phyloP scores from a whole-genome alignment of 192 early-diverging fungal species.

The Linnemannia zychae region DNA sequence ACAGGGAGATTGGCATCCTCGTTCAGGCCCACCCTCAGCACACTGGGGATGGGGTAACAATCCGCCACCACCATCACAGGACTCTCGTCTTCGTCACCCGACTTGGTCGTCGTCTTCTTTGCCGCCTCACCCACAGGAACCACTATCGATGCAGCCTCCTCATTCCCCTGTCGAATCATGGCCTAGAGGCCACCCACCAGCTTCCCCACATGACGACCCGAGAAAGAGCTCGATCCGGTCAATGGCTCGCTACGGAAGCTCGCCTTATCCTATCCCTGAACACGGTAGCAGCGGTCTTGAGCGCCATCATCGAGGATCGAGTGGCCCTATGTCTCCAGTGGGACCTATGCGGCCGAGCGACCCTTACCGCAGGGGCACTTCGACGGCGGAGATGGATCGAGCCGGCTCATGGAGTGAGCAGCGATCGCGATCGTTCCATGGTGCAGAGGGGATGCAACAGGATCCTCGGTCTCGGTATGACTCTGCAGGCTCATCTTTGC shows the following conservation, averaged over 20 bases:
- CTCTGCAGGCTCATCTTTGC: not conserved
- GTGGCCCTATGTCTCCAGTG: not conserved
- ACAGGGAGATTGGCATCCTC: constrained; percentile 21
- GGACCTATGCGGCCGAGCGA: not conserved
- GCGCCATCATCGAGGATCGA: constrained; percentile 8
- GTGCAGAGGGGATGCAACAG: constrained; percentile 4
- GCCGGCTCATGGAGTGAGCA: constrained; percentile 18
- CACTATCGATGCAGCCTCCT: constrained; percentile 16
- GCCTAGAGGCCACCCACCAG: constrained; percentile 8
- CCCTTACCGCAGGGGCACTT: not conserved
- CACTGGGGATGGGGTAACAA: constrained; percentile 29
- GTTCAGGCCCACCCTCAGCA: constrained; percentile 7
- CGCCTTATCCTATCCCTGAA: constrained; percentile 23
- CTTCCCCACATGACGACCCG: not conserved
- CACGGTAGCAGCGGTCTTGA: constrained; percentile 1
- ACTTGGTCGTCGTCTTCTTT: constrained; percentile 29
- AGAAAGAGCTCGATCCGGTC: constrained; percentile 7
- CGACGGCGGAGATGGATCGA: constrained; percentile 39
- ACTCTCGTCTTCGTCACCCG: constrained; percentile 28
- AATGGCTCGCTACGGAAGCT: constrained; percentile 17
- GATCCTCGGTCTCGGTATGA: constrained; percentile 28
- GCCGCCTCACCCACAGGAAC: constrained; percentile 9
- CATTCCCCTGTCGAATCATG: constrained; percentile 32
- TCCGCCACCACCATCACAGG: constrained; percentile 3
- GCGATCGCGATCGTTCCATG: constrained; percentile 45